Conservation (phyloP, 2,329 filamentous ascomycete genomes). For the Colletotrichum aenigma region DNA sequence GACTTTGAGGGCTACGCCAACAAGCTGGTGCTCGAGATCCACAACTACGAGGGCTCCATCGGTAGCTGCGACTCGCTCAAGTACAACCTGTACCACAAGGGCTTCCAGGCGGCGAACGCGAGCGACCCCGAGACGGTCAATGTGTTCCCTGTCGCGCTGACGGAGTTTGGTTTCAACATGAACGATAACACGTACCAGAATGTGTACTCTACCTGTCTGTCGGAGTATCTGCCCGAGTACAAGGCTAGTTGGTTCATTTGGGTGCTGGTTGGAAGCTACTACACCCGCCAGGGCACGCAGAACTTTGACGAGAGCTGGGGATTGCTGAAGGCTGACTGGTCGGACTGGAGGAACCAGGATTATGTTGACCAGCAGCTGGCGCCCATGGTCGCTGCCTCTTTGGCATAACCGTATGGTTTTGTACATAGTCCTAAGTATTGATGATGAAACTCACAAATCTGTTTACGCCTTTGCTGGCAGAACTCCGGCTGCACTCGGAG, state of each 20-base stretch:
- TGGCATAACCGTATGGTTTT: slow-evolving; percentile 15
- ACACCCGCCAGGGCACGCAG: slow-evolving; percentile 54
- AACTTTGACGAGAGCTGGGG: slow-evolving; percentile 65
- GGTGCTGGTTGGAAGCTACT: slow-evolving; percentile 64
- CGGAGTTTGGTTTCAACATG: slow-evolving; percentile 60
- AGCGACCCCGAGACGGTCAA: slow-evolving; percentile 39
- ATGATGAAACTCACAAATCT: fast-evolving
- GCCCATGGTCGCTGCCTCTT: slow-evolving; percentile 40
- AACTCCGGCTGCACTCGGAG: no score
- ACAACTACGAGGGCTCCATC: slow-evolving; percentile 62
- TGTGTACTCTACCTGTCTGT: slow-evolving; percentile 58
- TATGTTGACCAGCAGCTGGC: slow-evolving; percentile 46
- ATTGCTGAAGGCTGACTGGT: slow-evolving; percentile 58
- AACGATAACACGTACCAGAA: slow-evolving; percentile 47
- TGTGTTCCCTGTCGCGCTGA: slow-evolving; percentile 46
- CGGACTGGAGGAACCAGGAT: slow-evolving; percentile 47
- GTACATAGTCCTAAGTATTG: neutral
- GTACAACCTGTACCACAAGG: slow-evolving; percentile 51
- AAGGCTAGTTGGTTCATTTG: slow-evolving; percentile 63
- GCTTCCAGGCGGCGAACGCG: slow-evolving; percentile 55
- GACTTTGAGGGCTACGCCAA: slow-evolving; percentile 55
- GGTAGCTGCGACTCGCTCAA: slow-evolving; percentile 51
- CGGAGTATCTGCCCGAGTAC: slow-evolving; percentile 49
- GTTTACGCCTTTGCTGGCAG: no score
- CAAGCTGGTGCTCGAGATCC: slow-evolving; percentile 64